These are phyloP conservation scores for Ammopiptanthus mongolicus DNA, from an alignment of 306 rosid genomes.

Conservation along the genomic window DNA sequence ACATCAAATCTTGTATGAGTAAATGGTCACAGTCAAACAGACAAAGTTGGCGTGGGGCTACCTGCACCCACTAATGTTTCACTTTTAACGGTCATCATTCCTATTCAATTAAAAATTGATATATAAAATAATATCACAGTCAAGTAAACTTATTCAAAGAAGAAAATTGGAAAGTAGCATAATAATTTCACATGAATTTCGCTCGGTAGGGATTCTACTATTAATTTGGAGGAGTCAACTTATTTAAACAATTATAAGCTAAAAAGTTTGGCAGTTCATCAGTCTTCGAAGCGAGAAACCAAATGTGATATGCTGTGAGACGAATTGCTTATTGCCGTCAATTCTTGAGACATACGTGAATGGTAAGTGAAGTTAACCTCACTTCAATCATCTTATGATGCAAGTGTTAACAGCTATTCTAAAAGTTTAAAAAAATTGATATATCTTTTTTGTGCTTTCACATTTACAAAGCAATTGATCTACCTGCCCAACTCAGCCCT, in stretches of 20 bases:
- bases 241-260: neutral
- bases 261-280: conserved; percentile 1
- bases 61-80: conserved; percentile 38
- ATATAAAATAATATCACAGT: neutral
- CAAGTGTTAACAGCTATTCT: neutral
- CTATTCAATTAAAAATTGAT: neutral
- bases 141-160: neutral
- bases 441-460: neutral
- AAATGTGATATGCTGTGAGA: conserved; percentile 21
- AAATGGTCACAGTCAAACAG: conserved; percentile 33
- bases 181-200: neutral
- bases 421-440: neutral
- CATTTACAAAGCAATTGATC: neutral
- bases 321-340: conserved; percentile 33
- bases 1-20: neutral
- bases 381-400: conserved; percentile 7
- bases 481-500: too few relatives aligned
- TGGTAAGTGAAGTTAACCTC: conserved; percentile 47
- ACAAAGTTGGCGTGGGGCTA: conserved; percentile 29
- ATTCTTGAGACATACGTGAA: conserved; percentile 36
- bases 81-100: conserved; percentile 22
- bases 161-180: neutral
- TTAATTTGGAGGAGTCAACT: neutral
- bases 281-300: neutral
- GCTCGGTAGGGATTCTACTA: neutral